Conservation (phyloP, 306 rosid genomes). For the Delonix regia region DNA sequence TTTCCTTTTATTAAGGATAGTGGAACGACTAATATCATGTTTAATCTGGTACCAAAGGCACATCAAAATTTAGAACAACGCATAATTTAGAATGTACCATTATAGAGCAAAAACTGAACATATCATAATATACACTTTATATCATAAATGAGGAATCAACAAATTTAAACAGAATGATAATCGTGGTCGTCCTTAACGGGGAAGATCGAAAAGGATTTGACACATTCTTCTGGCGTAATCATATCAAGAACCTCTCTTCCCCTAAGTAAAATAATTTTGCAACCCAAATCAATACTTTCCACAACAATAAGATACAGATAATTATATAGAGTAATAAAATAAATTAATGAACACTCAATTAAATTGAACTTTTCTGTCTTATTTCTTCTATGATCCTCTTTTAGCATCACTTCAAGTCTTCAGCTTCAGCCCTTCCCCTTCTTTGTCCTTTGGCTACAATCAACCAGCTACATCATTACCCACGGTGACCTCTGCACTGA, state of each 20-base stretch:
- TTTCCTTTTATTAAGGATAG: no score
- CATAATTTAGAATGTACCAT: background rate
- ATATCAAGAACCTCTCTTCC: constrained; percentile 22
- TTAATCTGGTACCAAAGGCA: background rate
- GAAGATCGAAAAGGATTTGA: background rate
- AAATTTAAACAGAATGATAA: constrained; percentile 28
- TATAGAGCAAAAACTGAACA: background rate
- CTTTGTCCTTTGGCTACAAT: constrained; percentile 27
- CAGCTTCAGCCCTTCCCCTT: constrained; percentile 19
- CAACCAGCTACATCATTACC: constrained; percentile 54
- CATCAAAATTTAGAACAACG: background rate
- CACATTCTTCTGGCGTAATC: constrained; percentile 18
- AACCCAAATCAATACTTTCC: constrained; percentile 53
- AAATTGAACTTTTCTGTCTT: constrained; percentile 45
- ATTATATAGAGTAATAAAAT: constrained; percentile 38
- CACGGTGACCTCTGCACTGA: constrained; percentile 51
- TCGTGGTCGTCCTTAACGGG: background rate
- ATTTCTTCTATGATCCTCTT: constrained; percentile 33
- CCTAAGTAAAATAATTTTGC: constrained; percentile 37
- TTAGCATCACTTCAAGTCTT: constrained; percentile 33
- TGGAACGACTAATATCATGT: background rate
- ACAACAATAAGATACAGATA: constrained; percentile 40
- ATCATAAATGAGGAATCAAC: constrained; percentile 23
- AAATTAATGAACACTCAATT: constrained; percentile 56
- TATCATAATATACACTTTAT: constrained; percentile 25